Conservation (phyloP, 257 asterid genomes). For the Fraxinus cuspidata region DNA sequence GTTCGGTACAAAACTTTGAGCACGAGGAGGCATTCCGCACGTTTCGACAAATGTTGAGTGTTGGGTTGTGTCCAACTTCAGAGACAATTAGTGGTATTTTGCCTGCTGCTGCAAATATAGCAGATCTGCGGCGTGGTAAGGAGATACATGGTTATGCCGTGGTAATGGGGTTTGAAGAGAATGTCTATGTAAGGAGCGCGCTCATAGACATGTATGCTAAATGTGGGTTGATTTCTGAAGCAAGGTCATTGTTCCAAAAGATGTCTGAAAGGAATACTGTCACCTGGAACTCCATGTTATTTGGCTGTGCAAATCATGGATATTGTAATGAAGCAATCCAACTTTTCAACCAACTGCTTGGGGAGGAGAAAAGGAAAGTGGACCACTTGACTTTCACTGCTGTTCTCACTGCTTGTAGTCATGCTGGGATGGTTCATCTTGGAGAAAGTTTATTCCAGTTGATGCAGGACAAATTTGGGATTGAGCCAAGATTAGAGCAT, state of each 20-base stretch:
- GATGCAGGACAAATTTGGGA: conserved; percentile 56
- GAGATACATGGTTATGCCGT: conserved; percentile 65
- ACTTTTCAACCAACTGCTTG: conserved; percentile 53
- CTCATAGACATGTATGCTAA: conserved; percentile 77
- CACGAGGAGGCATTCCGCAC: conserved; percentile 42
- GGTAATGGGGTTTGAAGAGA: conserved; percentile 47
- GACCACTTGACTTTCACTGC: conserved; percentile 77
- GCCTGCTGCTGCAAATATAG: conserved; percentile 60
- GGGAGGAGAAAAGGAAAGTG: conserved; percentile 37
- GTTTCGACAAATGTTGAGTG: conserved; percentile 50
- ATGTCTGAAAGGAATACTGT: conserved; percentile 47
- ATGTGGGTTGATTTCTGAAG: conserved; percentile 58
- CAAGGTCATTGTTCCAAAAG: conserved; percentile 42
- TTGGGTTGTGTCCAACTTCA: conserved; percentile 49
- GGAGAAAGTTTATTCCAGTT: conserved; percentile 51
- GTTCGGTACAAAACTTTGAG: conserved; percentile 59
- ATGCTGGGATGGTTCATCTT: conserved; percentile 54
- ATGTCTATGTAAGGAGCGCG: conserved; percentile 58
- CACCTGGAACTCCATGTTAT: conserved; percentile 81
- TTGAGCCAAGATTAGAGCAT: conserved; percentile 68
- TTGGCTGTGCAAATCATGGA: conserved; percentile 76
- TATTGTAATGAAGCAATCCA: conserved; percentile 49
- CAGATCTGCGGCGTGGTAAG: conserved; percentile 58
- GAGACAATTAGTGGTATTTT: conserved; percentile 61
- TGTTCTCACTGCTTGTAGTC: conserved; percentile 67